Evolutionary conservation across 768 basidiomycete species (phyloP), one percentile per base, ranked within the genome.

Genomic region (Crucibulum laeve): DNA sequence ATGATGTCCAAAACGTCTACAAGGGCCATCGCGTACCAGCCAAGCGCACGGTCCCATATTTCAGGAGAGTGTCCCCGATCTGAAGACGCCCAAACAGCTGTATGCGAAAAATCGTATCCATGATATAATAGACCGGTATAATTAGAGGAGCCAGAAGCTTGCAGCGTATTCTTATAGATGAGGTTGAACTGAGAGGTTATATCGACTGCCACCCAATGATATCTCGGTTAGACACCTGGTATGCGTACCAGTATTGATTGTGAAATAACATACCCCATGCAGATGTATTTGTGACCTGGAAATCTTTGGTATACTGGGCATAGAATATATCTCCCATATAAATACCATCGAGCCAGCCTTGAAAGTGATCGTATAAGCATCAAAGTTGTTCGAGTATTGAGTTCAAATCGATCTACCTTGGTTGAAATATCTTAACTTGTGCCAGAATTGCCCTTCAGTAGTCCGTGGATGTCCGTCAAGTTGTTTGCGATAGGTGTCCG

Each of bases 41-140:
- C 72, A 13, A 76, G 45, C 0, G 72, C 70, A n/a, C 72, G 70
- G 37, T 67, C 68, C 73, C 72, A 75, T 5, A 74, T 66, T 44
- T 74, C 68, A 6, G 71, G 71, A 3, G 67, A 69, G 43, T 72
- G 70, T 0, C 73, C 74, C 1, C 70, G 61, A 48, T 71, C 69
- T 0, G 67, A 44, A 11, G 64, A 65, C 4, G 74, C 71, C 73
- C 74, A 76, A 10, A 60, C 50, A 3, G 67, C 58, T 10, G 55
- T 62, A 45, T 69, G 62, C 1, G 70, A 69, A 47, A 60, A 68
- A 47, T 75, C 73, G 48, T 75, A 76, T 3, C 73, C 74, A 44
- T 74, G 73, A 47, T 73, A 70, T 42, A 76, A 56, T 4, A 76
- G 63, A 13, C 66, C 66, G 3, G 64, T 69, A 39, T 67, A 57